Evolutionary conservation across 371 early-diverging fungal species (phyloP).

Genomic region (Mucor irregularis): DNA sequence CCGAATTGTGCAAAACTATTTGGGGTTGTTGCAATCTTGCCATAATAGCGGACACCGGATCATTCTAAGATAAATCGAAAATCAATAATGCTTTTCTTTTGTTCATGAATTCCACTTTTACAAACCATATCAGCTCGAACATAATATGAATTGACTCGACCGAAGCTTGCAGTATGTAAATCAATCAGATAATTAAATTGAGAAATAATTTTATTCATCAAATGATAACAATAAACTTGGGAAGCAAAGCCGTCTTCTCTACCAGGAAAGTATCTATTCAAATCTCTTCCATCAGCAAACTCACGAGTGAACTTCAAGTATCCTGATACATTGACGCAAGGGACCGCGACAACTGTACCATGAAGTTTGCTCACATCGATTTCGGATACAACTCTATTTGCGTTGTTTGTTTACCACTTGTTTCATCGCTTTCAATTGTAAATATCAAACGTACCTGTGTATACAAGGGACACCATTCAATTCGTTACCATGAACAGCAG

Average conservation of each 20-base stretch:
- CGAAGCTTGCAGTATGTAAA: slow-evolving; percentile 87
- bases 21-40: slow-evolving; percentile 91
- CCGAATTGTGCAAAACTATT: slow-evolving; percentile 52
- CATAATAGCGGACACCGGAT: slow-evolving; percentile 70
- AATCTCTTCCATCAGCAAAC: slow-evolving; percentile 80
- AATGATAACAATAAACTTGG: slow-evolving; percentile 78
- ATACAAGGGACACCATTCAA: slow-evolving; percentile 91
- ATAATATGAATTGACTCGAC: slow-evolving; percentile 86
- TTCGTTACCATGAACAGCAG: slow-evolving; percentile 91
- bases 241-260: slow-evolving; percentile 70
- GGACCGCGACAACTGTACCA: slow-evolving; percentile 87
- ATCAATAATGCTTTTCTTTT: background rate
- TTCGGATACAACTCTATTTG: slow-evolving; percentile 62
- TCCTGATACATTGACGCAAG: slow-evolving; percentile 86
- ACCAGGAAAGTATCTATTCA: slow-evolving; percentile 88
- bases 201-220: slow-evolving; percentile 77
- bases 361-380: slow-evolving; percentile 72
- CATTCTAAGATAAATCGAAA: slow-evolving; percentile 51
- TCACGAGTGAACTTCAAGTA: slow-evolving; percentile 79
- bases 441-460: slow-evolving; percentile 50
- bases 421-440: too few relatives aligned
- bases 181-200: slow-evolving; percentile 85
- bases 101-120: background rate
- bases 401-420: too few relatives aligned
- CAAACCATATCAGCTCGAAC: slow-evolving; percentile 86